Percentiles rank a stretch among this genome's conserved stretches.
These are phyloP conservation scores for Physcomitrellopsis africana DNA, from an alignment of 225 moss, liverwort and hornwort genomes.

Conservation along the genomic window DNA sequence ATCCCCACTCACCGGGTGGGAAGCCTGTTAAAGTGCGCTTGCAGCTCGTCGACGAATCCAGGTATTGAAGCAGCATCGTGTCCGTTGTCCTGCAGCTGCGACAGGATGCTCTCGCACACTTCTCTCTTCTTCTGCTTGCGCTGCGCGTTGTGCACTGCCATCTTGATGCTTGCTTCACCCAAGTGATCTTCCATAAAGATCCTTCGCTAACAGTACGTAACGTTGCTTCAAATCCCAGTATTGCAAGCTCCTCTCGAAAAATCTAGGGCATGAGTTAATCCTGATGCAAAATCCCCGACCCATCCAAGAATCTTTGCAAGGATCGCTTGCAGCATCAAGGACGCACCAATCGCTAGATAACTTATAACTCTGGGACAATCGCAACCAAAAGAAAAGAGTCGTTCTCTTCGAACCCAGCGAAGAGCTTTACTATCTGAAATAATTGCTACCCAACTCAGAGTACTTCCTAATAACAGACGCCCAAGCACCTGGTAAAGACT, in stretches of 20 bases:
- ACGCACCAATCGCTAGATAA: not conserved
- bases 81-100: conserved; percentile 44
- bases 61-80: conserved; percentile 43
- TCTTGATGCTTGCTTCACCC: conserved; percentile 13
- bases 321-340: conserved; percentile 27
- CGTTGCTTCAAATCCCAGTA: not conserved
- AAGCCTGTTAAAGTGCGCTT: conserved; percentile 55
- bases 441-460: not conserved
- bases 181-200: conserved; percentile 26
- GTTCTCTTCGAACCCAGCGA: not conserved
- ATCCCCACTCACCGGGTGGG: conserved; percentile 38
- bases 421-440: not conserved
- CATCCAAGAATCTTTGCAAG: not conserved
- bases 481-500: not conserved
- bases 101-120: conserved; percentile 68
- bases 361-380: not conserved
- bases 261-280: conserved; percentile 15
- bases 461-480: not conserved
- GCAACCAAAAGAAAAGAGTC: not conserved
- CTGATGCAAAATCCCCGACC: not conserved
- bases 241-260: not conserved
- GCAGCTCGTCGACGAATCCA: conserved; percentile 56
- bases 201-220: not conserved
- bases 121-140: conserved; percentile 63
- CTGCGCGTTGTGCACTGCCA: conserved; percentile 28